These are phyloP conservation scores for Antitrichia curtipendula DNA, from an alignment of 225 moss, liverwort and hornwort species.

Conservation along the genomic window DNA sequence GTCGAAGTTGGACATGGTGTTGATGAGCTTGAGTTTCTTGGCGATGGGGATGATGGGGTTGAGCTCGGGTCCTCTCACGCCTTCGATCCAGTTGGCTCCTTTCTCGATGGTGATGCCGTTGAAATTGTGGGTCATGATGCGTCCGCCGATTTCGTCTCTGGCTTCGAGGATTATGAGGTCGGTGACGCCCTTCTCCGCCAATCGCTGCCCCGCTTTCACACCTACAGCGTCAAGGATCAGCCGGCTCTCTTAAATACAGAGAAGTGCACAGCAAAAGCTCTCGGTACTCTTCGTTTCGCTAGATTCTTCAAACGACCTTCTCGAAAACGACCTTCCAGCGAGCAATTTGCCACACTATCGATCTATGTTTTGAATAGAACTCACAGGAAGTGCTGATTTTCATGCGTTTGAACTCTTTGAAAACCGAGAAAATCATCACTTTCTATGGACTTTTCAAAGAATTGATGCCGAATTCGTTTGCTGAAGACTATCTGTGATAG, in stretches of 20 bases:
- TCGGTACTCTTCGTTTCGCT: background rate
- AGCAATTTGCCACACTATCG: background rate
- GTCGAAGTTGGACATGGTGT: conserved; percentile 17
- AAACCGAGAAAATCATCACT: background rate
- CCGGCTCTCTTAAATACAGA: too few relatives aligned
- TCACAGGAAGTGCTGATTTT: background rate
- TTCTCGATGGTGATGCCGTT: conserved; percentile 42
- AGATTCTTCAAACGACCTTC: background rate
- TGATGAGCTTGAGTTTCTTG: conserved; percentile 26
- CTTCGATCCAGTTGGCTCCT: conserved; percentile 93
- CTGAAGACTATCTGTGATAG: background rate
- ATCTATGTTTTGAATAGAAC: too few relatives aligned
- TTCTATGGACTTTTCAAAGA: background rate
- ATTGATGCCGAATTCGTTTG: background rate
- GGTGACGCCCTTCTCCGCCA: conserved; percentile 38
- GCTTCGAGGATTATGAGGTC: conserved; percentile 62
- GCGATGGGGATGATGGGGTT: conserved; percentile 62
- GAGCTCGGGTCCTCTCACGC: conserved; percentile 49
- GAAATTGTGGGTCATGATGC: conserved; percentile 47
- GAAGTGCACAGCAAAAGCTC: background rate
- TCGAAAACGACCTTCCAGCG: background rate
- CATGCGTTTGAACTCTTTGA: background rate
- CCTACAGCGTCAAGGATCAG: conserved; percentile 7
- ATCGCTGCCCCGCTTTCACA: conserved; percentile 54
- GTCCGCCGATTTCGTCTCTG: conserved; percentile 50